Base-by-base conservation (phyloP, 352 stramenopile genomes). In the Achlya hypogyna region DNA sequence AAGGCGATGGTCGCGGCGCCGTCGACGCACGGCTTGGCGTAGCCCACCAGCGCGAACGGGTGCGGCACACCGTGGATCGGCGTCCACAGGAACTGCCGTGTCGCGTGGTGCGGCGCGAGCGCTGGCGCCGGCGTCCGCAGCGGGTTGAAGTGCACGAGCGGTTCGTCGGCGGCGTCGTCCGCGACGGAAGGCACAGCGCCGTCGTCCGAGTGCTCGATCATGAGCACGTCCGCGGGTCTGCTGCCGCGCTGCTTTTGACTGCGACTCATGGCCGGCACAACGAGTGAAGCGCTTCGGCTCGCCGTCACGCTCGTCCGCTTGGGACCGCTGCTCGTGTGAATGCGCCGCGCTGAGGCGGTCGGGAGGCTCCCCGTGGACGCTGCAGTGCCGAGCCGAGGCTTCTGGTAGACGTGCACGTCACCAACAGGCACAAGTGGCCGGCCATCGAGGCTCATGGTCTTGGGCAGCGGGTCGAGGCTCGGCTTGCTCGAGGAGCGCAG, bases 51-150 rank as follows among this genome's bases (percentile, higher is more conserved):
- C 14, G 79, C 68, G 53, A 91, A 93, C 14, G 84, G 84, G 52
- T 89, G 80, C 9, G 78, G 88, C 10, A 89, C 78, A 14, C 84
- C 82, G 56, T 93, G 84, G 0, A 91, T 71, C 0, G 84, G 84
- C 22, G 78, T 85, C 84, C 84, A 91, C 14, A 93, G 84, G 25
- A 62, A 67, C 76, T 23, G 65, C 65, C 6, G 54, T 54, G 31
- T 72, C 72, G 4, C 65, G 2, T 54, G 63, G 14, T 14, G 2
- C 12, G n/a, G 38, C 65, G 27, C 25, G 10, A 22, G 8, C 14
- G 25, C 16, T 58, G 31, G 31, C 40, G 6, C 10, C 23, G 23
- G 16, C 23, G 12, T 22, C n/a, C 14, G 54, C 6, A 51, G n/a
- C 6, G 54, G 54, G 27, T 64, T 51, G 12, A 64, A 52, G 54